Conservation (phyloP, 139 green algal genomes). For the Ettlia oleoabundans region DNA sequence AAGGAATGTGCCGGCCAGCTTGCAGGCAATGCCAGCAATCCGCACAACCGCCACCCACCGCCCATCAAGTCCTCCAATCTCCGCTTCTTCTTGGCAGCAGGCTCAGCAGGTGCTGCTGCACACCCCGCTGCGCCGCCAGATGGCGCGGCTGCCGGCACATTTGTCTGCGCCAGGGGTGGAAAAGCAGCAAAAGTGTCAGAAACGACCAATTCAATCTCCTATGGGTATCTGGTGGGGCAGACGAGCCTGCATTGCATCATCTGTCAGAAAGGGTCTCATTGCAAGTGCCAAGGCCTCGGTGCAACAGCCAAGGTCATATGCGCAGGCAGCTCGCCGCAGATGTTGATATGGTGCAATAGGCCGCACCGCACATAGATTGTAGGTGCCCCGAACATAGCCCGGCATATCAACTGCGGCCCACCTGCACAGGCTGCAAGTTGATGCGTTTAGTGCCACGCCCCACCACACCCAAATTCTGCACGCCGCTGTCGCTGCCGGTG, state of each 20-base stretch:
- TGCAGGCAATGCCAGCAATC: not conserved
- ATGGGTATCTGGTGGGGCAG: too few relatives aligned
- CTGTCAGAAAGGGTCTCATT: too few relatives aligned
- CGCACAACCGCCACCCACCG: not conserved
- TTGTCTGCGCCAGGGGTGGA: not conserved
- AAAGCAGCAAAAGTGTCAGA: not conserved
- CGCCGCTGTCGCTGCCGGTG: not conserved
- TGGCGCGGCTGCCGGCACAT: conserved; percentile 1
- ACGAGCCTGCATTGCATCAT: too few relatives aligned
- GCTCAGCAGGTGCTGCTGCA: not conserved
- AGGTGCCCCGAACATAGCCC: not conserved
- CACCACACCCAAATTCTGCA: conserved; percentile 60
- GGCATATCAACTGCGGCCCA: not conserved
- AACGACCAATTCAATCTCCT: too few relatives aligned
- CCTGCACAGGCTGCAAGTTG: conserved; percentile 45
- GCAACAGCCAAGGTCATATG: too few relatives aligned
- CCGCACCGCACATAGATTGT: not conserved
- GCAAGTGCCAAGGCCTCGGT: too few relatives aligned
- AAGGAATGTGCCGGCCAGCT: not conserved
- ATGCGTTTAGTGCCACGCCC: conserved; percentile 68
- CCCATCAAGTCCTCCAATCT: conserved; percentile 63
- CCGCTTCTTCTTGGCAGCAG: conserved; percentile 43
- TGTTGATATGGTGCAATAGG: not conserved
- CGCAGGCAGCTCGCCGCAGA: too few relatives aligned
- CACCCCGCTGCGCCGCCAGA: not conserved